Base-by-base conservation (phyloP, 2,329 filamentous ascomycete species). In the Chrysoporthe cubensis region DNA sequence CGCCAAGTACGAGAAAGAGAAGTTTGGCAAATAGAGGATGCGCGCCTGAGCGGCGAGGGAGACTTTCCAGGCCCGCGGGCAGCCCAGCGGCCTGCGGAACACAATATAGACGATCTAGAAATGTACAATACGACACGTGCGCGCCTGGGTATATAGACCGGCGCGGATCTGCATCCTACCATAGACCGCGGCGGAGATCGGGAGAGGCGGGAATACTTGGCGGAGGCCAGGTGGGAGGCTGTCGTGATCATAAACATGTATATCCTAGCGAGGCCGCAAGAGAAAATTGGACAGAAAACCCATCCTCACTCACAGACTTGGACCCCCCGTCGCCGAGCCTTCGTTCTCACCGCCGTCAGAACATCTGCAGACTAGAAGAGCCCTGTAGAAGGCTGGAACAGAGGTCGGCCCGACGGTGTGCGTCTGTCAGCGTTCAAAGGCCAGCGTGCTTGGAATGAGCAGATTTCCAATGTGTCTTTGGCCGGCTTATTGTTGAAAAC, bases 1-100 rank as follows among this genome's bases (percentile, higher is more conserved):
- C 48, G 84, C 85, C 73, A 87, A 87, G 78, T 82, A 88, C 76
- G 76, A 87, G 77, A 84, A 85, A 72, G 86, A 88, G 77, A 70
- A 48, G 48, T 65, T 64, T 37, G 42, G 11, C 46, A 70, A 70
- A 54, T 70, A 70, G 18, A 62, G 3, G 21, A 1, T 18, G 34
- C 32, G 34, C 4, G 1, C 11, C 48, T 26, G 16, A 18, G 26
- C n/a, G 18, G 7, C 14, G 48, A 16, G 9, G 4, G 52, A 44
- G 34, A 11, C 37, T 32, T 32, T n/a, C 32, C 1, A 8, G n/a
- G 18, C 18, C 13, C 54, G 7, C 13, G 18, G 32, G 32, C 16
- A 40, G 34, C 34, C 54, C 14, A 9, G 34, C 18, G 54, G 34
- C 14, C 54, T 34, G 18, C 18, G 34, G 16, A 5, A 48, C n/a